These are phyloP conservation scores for Petrea volubilis DNA, from an alignment of 257 asterid genomes.

Conservation along the genomic window DNA sequence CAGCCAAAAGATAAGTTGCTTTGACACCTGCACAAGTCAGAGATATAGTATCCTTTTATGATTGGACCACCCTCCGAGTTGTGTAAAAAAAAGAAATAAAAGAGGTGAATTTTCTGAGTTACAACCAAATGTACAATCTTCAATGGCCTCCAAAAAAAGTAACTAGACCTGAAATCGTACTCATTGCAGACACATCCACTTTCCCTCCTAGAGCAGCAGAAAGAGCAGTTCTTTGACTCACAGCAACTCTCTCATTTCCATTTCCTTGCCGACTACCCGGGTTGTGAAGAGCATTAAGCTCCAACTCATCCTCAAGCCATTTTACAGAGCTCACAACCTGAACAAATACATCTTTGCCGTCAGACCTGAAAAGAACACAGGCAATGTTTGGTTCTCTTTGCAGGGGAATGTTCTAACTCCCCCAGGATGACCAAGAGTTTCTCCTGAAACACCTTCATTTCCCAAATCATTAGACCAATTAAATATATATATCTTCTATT, in stretches of 20 bases:
- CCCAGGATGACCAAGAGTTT: too few relatives aligned
- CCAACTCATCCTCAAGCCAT: slow-evolving; percentile 99
- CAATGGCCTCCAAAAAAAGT: slow-evolving; percentile 2
- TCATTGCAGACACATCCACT: slow-evolving; percentile 87
- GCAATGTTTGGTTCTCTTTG: too few relatives aligned
- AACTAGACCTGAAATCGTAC: slow-evolving; percentile 78
- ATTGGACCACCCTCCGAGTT: slow-evolving; percentile 9
- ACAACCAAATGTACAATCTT: slow-evolving; percentile 24
- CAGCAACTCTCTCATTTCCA: slow-evolving; percentile 96
- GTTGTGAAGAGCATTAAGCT: slow-evolving; percentile 96
- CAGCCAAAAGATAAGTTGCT: slow-evolving; percentile 99
- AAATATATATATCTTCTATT: too few relatives aligned
- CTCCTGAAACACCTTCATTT: too few relatives aligned
- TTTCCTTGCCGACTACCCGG: slow-evolving; percentile 93
- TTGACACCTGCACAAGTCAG: slow-evolving; percentile 79
- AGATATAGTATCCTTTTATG: slow-evolving; percentile 24
- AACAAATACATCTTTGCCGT: slow-evolving; percentile 21
- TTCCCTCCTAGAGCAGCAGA: slow-evolving; percentile 97
- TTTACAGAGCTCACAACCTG: slow-evolving; percentile 99
- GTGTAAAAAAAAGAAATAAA: slow-evolving; percentile 15
- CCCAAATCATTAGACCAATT: too few relatives aligned
- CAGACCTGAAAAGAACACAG: slow-evolving; percentile 1
- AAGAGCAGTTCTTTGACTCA: slow-evolving; percentile 91
- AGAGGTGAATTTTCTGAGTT: neutral
- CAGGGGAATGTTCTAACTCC: too few relatives aligned